Conservation (phyloP, 352 stramenopile species). For the Phytophthora cajani region DNA sequence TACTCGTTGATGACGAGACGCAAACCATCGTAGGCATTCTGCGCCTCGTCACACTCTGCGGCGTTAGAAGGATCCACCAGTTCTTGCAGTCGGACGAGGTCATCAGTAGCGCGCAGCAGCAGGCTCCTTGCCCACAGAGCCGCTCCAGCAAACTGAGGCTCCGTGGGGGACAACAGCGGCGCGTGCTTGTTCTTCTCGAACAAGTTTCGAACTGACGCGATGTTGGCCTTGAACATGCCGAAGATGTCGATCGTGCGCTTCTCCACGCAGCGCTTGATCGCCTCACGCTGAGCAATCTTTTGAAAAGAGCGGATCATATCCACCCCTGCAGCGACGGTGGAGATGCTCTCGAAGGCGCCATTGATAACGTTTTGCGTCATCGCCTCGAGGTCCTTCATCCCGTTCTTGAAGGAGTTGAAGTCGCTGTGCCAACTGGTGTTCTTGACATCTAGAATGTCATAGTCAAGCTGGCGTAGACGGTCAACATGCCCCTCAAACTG, state of each 20-base stretch:
- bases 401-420: slow-evolving; percentile 96
- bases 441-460: slow-evolving; percentile 96
- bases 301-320: slow-evolving; percentile 94
- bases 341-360: slow-evolving; percentile 92
- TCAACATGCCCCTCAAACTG: slow-evolving; percentile 94
- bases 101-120: slow-evolving; percentile 76
- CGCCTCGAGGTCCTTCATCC: slow-evolving; percentile 96
- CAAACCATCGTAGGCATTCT: slow-evolving; percentile 77
- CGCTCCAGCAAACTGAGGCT: slow-evolving; percentile 93
- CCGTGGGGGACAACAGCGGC: slow-evolving; percentile 85
- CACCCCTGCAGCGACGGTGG: slow-evolving; percentile 87
- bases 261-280: slow-evolving; percentile 94
- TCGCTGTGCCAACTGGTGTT: slow-evolving; percentile 95
- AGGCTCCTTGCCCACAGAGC: slow-evolving; percentile 93
- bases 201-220: slow-evolving; percentile 82
- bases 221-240: slow-evolving; percentile 85
- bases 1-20: slow-evolving; percentile 89
- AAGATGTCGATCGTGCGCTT: slow-evolving; percentile 95
- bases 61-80: slow-evolving; percentile 71
- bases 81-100: slow-evolving; percentile 76
- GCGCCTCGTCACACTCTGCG: slow-evolving; percentile 83
- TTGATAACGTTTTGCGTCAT: slow-evolving; percentile 98
- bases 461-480: slow-evolving; percentile 89
- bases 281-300: slow-evolving; percentile 91
- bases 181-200: slow-evolving; percentile 93